Conservation (phyloP, 495 filamentous ascomycete species). For the Neurospora sp. region DNA sequence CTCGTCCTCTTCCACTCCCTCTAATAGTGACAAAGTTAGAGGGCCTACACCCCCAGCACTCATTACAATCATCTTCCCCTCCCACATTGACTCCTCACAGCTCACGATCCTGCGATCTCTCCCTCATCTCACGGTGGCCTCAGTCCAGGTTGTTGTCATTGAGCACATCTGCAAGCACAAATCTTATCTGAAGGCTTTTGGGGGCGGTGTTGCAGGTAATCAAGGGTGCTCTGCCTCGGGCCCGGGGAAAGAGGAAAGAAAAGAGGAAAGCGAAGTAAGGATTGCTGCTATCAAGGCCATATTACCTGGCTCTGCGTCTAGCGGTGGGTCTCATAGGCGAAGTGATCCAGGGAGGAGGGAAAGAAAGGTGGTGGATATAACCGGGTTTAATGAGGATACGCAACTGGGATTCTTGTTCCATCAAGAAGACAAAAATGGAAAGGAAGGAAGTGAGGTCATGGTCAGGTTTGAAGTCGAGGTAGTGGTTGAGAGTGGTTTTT, state of each 20-base stretch:
- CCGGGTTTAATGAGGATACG: background rate
- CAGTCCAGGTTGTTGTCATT: background rate
- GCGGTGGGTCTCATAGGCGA: background rate
- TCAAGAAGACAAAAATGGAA: background rate
- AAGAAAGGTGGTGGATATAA: background rate
- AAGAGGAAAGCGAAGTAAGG: background rate
- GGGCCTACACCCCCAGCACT: too few relatives aligned
- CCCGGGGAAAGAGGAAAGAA: background rate
- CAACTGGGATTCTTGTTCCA: background rate
- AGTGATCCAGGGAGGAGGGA: background rate
- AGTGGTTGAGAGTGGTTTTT: background rate
- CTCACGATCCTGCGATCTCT: background rate
- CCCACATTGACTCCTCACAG: background rate
- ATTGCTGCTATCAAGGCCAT: background rate
- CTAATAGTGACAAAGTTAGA: background rate
- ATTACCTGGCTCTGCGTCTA: background rate
- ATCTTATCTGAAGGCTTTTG: background rate
- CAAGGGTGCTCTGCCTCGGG: too few relatives aligned
- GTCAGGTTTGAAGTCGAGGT: constrained; percentile 28
- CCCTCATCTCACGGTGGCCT: background rate
- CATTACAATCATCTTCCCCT: background rate
- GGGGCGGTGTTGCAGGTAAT: background rate
- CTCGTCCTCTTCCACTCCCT: background rate
- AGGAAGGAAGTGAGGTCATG: constrained; percentile 6
- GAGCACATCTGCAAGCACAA: background rate